Conservation (phyloP, 2,329 filamentous ascomycete genomes). For the Colletotrichum salicis region DNA sequence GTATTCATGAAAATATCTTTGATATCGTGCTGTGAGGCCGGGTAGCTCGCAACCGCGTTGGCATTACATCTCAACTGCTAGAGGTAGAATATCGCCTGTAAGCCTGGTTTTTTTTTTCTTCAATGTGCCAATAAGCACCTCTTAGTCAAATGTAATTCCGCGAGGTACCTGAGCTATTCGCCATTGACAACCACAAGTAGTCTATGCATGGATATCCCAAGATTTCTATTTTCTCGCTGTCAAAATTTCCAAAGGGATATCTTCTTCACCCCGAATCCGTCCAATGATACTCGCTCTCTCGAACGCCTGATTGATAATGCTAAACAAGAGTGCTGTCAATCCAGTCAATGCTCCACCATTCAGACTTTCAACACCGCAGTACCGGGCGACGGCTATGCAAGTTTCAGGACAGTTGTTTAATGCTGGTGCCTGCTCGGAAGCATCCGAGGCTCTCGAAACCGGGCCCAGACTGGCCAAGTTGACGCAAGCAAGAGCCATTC, state of each 20-base stretch:
- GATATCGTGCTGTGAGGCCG: background rate
- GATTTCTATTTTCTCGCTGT: background rate
- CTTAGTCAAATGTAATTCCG: background rate
- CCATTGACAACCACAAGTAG: background rate
- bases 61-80: background rate
- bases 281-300: background rate
- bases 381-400: background rate
- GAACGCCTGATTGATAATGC: background rate
- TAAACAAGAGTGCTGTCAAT: background rate
- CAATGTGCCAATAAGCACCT: background rate
- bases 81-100: background rate
- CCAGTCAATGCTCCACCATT: background rate
- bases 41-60: background rate
- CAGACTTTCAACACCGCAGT: background rate
- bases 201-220: background rate
- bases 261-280: background rate
- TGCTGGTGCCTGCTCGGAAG: constrained; percentile 22
- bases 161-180: no score
- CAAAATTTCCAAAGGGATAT: background rate
- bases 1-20: background rate
- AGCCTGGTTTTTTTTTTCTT: no score
- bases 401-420: constrained; percentile 2
- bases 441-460: background rate
- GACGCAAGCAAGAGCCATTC: constrained; percentile 7
- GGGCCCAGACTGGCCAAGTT: background rate